A percentile compares a stretch with the other conserved stretches of the same genome.
Conservation (phyloP, 352 stramenopile species). For the Pythium rishiriense region DNA sequence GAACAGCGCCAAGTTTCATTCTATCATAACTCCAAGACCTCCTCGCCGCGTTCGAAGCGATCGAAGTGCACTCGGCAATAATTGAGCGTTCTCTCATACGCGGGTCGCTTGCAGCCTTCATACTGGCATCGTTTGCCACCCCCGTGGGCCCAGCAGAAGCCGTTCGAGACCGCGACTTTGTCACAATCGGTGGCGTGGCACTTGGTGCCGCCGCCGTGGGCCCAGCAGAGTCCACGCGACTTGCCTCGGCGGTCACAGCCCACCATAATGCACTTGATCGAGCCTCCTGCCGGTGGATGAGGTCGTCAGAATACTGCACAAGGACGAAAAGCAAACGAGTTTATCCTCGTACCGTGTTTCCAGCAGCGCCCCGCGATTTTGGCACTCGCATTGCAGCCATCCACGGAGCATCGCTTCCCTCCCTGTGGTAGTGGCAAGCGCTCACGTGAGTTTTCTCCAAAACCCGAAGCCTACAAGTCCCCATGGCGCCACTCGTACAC, state of each 20-base stretch:
- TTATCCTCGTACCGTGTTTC: slow-evolving; percentile 33
- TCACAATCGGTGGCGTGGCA: slow-evolving; percentile 18
- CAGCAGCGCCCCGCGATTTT: slow-evolving; percentile 39
- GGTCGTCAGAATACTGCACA: background rate
- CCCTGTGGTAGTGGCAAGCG: slow-evolving; percentile 22
- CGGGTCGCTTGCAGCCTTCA: slow-evolving; percentile 34
- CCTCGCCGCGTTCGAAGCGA: slow-evolving; percentile 13
- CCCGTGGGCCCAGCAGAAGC: slow-evolving; percentile 39
- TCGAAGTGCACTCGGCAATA: slow-evolving; percentile 12
- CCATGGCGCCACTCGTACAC: slow-evolving; percentile 20
- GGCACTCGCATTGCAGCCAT: slow-evolving; percentile 34
- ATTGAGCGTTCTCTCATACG: slow-evolving; percentile 31
- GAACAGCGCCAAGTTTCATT: too few species aligned
- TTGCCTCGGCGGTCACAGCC: slow-evolving; percentile 25
- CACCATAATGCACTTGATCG: slow-evolving; percentile 36
- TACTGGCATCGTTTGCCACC: slow-evolving; percentile 35
- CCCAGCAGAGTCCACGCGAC: slow-evolving; percentile 7
- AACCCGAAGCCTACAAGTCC: too few species aligned
- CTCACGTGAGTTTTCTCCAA: background rate
- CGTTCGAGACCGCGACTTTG: slow-evolving; percentile 33
- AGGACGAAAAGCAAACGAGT: background rate
- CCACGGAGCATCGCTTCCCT: slow-evolving; percentile 37
- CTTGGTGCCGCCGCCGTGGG: slow-evolving; percentile 10
- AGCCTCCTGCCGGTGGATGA: slow-evolving; percentile 30
- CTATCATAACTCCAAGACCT: slow-evolving; percentile 13